Conservation (phyloP, 805 yeast genomes). For the Candida xyloterini region DNA sequence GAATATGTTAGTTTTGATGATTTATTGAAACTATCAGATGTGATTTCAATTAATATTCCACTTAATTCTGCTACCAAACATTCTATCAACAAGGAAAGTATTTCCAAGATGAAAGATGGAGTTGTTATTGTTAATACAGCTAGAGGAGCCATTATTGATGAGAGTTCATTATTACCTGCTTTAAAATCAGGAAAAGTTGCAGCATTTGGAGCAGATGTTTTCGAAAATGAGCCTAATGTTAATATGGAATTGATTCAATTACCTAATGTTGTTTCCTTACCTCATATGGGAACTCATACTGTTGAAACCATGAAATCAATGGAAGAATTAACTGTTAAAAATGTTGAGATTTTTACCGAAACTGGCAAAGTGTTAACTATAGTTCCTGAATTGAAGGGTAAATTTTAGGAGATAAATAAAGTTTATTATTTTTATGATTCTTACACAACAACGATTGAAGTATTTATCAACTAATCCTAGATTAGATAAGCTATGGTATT, state of each 20-base stretch:
- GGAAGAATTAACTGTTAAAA: slow-evolving; percentile 77
- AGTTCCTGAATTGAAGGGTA: slow-evolving; percentile 69
- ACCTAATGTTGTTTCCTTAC: slow-evolving; percentile 73
- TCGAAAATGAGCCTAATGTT: slow-evolving; percentile 72
- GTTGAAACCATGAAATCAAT: slow-evolving; percentile 70
- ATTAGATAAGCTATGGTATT: slow-evolving; percentile 64
- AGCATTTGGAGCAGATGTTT: slow-evolving; percentile 71
- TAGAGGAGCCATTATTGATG: slow-evolving; percentile 81
- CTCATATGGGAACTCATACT: slow-evolving; percentile 87
- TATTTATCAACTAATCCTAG: slow-evolving; percentile 52
- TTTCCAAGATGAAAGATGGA: slow-evolving; percentile 73
- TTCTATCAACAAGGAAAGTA: slow-evolving; percentile 55
- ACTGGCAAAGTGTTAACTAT: slow-evolving; percentile 69
- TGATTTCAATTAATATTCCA: slow-evolving; percentile 74
- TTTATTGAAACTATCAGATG: slow-evolving; percentile 59
- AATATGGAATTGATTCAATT: slow-evolving; percentile 56
- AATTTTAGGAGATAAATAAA: slow-evolving; percentile 17
- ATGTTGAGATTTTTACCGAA: slow-evolving; percentile 53
- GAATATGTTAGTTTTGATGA: slow-evolving; percentile 72
- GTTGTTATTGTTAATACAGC: slow-evolving; percentile 81
- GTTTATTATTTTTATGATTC: slow-evolving; percentile 19
- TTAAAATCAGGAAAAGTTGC: slow-evolving; percentile 63
- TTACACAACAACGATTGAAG: slow-evolving; percentile 56
- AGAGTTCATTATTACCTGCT: slow-evolving; percentile 51
- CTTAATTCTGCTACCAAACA: slow-evolving; percentile 71